These are phyloP conservation scores for Odontarrhena argentea DNA, from an alignment of 345 rosid species.

Conservation along the genomic window DNA sequence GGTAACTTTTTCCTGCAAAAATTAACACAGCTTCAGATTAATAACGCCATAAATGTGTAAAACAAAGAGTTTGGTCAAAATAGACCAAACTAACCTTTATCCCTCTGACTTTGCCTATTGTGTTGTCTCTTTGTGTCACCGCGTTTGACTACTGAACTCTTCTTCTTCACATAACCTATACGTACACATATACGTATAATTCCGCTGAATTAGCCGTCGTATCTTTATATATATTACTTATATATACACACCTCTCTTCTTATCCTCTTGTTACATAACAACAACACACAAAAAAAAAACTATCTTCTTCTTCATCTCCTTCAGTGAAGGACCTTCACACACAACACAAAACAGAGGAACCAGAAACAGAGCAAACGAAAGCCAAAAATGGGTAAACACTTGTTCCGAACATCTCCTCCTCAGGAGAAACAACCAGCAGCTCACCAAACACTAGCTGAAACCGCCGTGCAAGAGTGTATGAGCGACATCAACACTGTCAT, in stretches of 20 bases:
- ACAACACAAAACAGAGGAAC: neutral
- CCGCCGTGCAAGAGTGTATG: conserved; percentile 59
- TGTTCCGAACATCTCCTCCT: conserved; percentile 41
- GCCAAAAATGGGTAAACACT: conserved; percentile 38
- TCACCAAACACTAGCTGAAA: conserved; percentile 46
- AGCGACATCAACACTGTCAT: conserved; percentile 47
- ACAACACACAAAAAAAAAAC: conserved; percentile 8
- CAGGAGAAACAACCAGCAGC: conserved; percentile 33
- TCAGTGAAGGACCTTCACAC: too few relatives aligned
- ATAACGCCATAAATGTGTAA: conserved; percentile 8
- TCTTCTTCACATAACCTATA: conserved; percentile 26
- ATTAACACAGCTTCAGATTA: conserved; percentile 9
- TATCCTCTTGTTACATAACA: conserved; percentile 19
- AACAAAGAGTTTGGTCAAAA: conserved; percentile 11
- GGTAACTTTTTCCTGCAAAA: neutral
- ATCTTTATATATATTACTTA: neutral
- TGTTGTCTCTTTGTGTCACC: conserved; percentile 23
- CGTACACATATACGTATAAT: conserved; percentile 17
- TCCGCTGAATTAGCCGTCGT: neutral
- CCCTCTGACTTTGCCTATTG: conserved; percentile 21
- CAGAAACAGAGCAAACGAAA: neutral
- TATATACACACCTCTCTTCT: conserved; percentile 17
- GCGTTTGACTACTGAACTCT: conserved; percentile 37
- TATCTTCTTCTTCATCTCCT: neutral
- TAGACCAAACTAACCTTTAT: conserved; percentile 24